Conservation (phyloP, 106 monocot genomes). For the Phalaenopsis equestris region DNA sequence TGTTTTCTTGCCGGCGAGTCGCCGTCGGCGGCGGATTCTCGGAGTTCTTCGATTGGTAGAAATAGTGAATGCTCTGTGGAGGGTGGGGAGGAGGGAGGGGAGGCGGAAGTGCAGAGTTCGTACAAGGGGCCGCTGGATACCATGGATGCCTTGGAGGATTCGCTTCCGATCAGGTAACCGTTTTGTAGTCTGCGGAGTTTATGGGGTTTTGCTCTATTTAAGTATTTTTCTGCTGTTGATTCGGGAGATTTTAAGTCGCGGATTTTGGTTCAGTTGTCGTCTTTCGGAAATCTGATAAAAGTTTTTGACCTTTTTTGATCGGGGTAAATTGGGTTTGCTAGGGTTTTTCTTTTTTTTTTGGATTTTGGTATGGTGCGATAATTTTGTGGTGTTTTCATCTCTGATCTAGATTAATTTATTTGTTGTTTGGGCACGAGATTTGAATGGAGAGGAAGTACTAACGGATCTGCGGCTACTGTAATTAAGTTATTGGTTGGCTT, state of each 20-base stretch:
- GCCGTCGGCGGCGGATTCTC: conserved; percentile 6
- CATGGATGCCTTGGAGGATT: conserved; percentile 57
- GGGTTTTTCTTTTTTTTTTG: not conserved
- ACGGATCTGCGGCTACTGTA: too few relatives aligned
- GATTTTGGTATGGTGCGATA: too few relatives aligned
- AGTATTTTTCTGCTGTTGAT: not conserved
- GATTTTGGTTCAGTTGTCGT: not conserved
- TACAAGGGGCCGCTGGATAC: conserved; percentile 52
- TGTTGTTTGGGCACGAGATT: too few relatives aligned
- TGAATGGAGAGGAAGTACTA: too few relatives aligned
- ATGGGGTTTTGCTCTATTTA: not conserved
- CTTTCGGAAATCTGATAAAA: not conserved
- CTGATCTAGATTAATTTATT: too few relatives aligned
- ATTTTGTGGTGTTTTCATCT: too few relatives aligned
- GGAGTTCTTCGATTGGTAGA: conserved; percentile 70
- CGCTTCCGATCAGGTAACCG: conserved; percentile 50
- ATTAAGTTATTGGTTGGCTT: too few relatives aligned
- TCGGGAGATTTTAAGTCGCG: not conserved
- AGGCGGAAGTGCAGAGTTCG: conserved; percentile 66
- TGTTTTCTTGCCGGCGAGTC: conserved; percentile 8
- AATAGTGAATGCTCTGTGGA: conserved; percentile 37
- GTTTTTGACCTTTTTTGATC: not conserved
- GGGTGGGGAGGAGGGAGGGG: conserved; percentile 25
- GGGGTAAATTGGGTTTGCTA: not conserved
- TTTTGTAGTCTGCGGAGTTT: not conserved